phyloP scores from a whole-genome alignment of 192 early-diverging fungal species.

The Coemansia sp. region DNA sequence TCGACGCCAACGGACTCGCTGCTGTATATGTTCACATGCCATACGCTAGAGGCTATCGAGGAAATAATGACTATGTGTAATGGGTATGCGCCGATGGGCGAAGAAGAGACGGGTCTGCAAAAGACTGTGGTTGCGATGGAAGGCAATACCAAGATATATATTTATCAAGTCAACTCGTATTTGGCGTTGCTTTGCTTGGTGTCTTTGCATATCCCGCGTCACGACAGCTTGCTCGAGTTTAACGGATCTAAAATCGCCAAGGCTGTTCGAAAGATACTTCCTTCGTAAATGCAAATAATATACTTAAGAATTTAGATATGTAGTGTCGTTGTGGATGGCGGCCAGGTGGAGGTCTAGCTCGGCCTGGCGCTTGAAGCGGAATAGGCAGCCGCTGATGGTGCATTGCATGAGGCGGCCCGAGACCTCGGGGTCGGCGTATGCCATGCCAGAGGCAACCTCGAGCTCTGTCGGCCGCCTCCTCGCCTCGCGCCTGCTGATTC shows the following conservation, averaged over 20 bases:
- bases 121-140: constrained; percentile 28
- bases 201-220: constrained; percentile 21
- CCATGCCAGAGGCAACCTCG: constrained; percentile 48
- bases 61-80: constrained; percentile 78
- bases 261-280: constrained; percentile 49
- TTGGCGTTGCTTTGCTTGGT: constrained; percentile 43
- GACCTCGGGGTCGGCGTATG: constrained; percentile 37
- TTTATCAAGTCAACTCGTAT: constrained; percentile 42
- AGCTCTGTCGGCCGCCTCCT: constrained; percentile 18
- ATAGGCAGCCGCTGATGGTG: constrained; percentile 25
- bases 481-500: neutral
- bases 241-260: constrained; percentile 48
- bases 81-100: constrained; percentile 3
- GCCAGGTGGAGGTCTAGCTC: constrained; percentile 37
- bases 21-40: constrained; percentile 88
- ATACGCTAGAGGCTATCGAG: constrained; percentile 93
- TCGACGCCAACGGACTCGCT: constrained; percentile 87
- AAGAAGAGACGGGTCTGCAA: constrained; percentile 28
- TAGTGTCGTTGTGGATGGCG: constrained; percentile 23
- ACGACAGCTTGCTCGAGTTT: constrained; percentile 51
- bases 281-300: constrained; percentile 1
- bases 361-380: constrained; percentile 44
- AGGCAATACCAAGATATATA: constrained; percentile 25
- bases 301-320: neutral
- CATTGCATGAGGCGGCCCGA: constrained; percentile 38